A percentile compares a stretch with the other conserved stretches of the same genome.
These are phyloP conservation scores for Pulveroboletus frians DNA, from an alignment of 768 basidiomycete species.

Conservation along the genomic window DNA sequence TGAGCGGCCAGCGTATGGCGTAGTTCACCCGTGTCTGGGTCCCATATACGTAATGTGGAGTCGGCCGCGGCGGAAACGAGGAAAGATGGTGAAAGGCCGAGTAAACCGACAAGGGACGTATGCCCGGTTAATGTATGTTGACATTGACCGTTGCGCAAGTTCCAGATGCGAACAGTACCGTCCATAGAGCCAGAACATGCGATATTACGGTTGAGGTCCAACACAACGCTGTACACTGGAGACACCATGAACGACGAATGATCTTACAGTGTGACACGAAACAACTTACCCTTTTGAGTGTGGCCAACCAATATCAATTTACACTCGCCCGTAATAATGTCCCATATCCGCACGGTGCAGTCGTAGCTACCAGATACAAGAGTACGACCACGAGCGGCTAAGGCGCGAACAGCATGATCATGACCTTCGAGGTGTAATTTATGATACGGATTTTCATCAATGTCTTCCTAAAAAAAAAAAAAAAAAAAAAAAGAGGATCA, in stretches of 20 bases:
- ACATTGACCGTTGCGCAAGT: slow-evolving; percentile 74
- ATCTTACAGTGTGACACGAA: slow-evolving; percentile 4
- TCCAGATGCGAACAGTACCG: slow-evolving; percentile 94
- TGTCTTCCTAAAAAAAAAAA: slow-evolving; percentile 48
- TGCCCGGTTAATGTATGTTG: slow-evolving; percentile 83
- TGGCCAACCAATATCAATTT: slow-evolving; percentile 81
- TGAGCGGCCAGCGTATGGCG: slow-evolving; percentile 84
- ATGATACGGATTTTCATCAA: slow-evolving; percentile 83
- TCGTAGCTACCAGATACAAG: slow-evolving; percentile 97
- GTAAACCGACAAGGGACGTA: slow-evolving; percentile 89
- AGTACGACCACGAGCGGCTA: slow-evolving; percentile 86
- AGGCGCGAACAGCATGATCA: slow-evolving; percentile 83
- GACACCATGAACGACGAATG: slow-evolving; percentile 6
- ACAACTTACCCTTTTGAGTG: slow-evolving; percentile 74
- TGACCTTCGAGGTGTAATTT: slow-evolving; percentile 81
- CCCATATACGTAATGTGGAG: slow-evolving; percentile 92
- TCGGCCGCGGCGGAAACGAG: slow-evolving; percentile 97
- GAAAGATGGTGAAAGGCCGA: slow-evolving; percentile 83
- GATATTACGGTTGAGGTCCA: slow-evolving; percentile 80
- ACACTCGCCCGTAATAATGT: slow-evolving; percentile 77
- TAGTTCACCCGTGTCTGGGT: slow-evolving; percentile 76
- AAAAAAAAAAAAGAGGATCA: slow-evolving; percentile 7
- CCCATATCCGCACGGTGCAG: slow-evolving; percentile 93
- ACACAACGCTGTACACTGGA: slow-evolving; percentile 90
- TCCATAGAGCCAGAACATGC: slow-evolving; percentile 99